phyloP scores from a whole-genome alignment of 345 rosid species.

The Moringa oleifera region DNA sequence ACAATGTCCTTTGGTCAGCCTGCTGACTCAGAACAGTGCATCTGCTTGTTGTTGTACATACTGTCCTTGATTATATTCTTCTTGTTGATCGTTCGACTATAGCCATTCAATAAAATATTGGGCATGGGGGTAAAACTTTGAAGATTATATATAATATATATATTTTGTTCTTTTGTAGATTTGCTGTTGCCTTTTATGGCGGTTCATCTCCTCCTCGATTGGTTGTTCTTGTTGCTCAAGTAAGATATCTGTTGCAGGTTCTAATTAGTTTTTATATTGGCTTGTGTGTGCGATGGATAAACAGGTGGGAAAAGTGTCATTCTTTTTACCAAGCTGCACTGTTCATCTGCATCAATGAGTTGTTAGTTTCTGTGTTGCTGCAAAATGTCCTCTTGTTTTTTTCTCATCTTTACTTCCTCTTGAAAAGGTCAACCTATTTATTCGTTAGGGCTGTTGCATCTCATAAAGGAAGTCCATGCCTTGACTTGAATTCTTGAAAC shows the following conservation, averaged over 20 bases:
- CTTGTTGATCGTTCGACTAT: no score
- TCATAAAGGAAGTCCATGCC: not conserved
- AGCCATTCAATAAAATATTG: no score
- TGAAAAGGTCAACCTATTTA: not conserved
- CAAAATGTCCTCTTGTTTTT: not conserved
- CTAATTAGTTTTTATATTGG: not conserved
- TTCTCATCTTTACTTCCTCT: not conserved
- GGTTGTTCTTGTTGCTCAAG: conserved; percentile 93
- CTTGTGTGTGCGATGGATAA: not conserved
- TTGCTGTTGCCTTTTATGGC: conserved; percentile 82
- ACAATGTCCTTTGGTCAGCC: no score
- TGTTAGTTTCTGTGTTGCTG: not conserved
- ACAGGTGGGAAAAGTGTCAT: not conserved
- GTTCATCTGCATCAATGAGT: not conserved
- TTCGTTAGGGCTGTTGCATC: not conserved
- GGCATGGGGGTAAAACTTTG: no score
- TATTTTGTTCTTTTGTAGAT: conserved; percentile 40
- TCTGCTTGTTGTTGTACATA: no score
- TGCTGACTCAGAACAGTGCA: no score
- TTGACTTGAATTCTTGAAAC: not conserved
- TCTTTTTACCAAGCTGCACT: not conserved
- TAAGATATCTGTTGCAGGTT: conserved; percentile 24
- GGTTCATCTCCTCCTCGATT: conserved; percentile 56
- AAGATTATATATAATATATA: not conserved
- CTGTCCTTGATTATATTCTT: no score